Evolutionary conservation across 441 rosid species (phyloP), one percentile per base, ranked within the genome.

Genomic region (Biscutella laevigata): DNA sequence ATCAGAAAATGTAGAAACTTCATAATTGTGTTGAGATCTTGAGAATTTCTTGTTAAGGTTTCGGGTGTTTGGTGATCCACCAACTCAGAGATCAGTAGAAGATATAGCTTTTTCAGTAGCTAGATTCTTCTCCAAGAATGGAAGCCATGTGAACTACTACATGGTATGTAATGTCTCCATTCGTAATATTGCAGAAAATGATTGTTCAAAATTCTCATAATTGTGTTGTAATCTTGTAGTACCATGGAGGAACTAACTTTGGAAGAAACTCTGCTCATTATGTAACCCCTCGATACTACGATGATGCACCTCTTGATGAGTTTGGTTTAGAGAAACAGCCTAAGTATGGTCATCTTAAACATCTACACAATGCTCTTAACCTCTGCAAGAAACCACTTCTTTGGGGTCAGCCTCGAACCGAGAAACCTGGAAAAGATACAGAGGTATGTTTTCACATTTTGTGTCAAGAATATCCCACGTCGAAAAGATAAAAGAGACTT

Each of bases 31-130:
- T 25, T 24, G 28, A 28, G 14, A 40, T 49, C 24, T 58, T 55
- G 42, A 0, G 4, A 17, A 8, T 29, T 59, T 53, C 20, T 17
- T 16, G 6, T 1, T 9, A 71, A 85, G 96, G 67, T 86, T 68
- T 60, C 71, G 91, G 25, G 96, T 85, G n/a, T 91, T 76, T 48
- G 98, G 98, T 22, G 96, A 88, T 59, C 91, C 96, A 0, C 88
- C 95, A 29, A 75, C 92, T 14, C 87, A 86, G 28, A 78, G 99
- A 70, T 47, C 95, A 15, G 95, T 80, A 13, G 97, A 86, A 72
- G 95, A 92, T 63, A 54, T 80, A 3, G 86, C 92, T 1, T 84
- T 59, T 69, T 72, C 92, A 3, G 86, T 80, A 22, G 83, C 90
- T 52, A 79, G 94, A 4, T 92, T 83, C 77, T 76, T 84, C 57